Conservation (phyloP, 2,329 filamentous ascomycete genomes). For the Sclerotinia glacialis region DNA sequence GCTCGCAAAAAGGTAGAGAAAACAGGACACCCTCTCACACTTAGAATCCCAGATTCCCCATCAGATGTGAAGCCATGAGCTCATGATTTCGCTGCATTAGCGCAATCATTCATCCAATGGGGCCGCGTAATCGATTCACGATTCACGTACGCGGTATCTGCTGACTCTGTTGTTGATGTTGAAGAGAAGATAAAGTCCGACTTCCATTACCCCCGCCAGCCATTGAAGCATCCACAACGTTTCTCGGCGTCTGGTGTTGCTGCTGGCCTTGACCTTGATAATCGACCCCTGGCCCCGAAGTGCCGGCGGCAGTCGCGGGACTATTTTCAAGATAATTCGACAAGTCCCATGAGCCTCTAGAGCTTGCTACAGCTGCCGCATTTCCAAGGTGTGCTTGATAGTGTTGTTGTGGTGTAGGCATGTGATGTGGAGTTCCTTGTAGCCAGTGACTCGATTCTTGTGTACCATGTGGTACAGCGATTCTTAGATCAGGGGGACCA, state of each 20-base stretch:
- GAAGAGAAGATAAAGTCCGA: conserved; percentile 31
- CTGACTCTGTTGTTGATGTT: conserved; percentile 35
- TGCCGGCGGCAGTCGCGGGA: conserved; percentile 34
- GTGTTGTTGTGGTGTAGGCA: conserved; percentile 31
- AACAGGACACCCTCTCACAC: conserved; percentile 31
- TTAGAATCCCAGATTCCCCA: conserved; percentile 1
- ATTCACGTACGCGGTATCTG: conserved; percentile 34
- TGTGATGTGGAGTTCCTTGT: conserved; percentile 33
- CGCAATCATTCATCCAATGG: conserved; percentile 28
- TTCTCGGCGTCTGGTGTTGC: conserved; percentile 25
- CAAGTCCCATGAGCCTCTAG: conserved; percentile 39
- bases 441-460: conserved; percentile 36
- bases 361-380: conserved; percentile 21
- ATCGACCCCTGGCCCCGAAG: conserved; percentile 30
- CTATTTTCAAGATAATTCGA: conserved; percentile 37
- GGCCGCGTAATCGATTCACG: conserved; percentile 27
- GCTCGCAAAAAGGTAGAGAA: not conserved
- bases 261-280: conserved; percentile 26
- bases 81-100: conserved; percentile 8
- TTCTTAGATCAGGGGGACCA: conserved; percentile 37
- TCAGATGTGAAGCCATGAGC: conserved; percentile 11
- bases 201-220: conserved; percentile 29
- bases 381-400: conserved; percentile 31
- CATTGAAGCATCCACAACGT: conserved; percentile 31
- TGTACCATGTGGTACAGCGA: conserved; percentile 31